Evolutionary conservation across 352 stramenopile genomes (phyloP), one percentile per base, ranked within the genome.

Genomic region (Phytophthora quininea): DNA sequence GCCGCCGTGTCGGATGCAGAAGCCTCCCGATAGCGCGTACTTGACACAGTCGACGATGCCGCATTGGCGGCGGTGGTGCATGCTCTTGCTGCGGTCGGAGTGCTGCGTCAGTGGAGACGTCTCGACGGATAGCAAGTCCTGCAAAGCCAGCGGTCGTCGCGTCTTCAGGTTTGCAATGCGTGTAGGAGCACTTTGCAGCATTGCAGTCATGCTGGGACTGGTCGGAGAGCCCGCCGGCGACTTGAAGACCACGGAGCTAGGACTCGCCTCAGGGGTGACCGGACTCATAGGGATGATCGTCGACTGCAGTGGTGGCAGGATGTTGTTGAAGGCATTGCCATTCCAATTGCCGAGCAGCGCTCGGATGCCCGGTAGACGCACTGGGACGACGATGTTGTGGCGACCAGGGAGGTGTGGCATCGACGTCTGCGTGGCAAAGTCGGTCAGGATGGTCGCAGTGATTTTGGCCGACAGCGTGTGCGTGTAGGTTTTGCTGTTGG

Each of bases 1-100:
- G 5, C 87, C 87, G 14, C 87, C 87, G 53, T 95, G 85, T 12
- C 77, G 73, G 40, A 90, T 90, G 55, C 85, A 95, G 45, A 89
- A 92, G 5, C 87, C 87, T 9, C 80, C 83, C 3, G 76, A 84
- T 12, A 91, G 59, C 12, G 83, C 83, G 58, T 91, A 91, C 69
- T 91, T 91, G 66, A 59, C 54, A 47, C 83, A 91, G 46, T 84
- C 77, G 0, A 57, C 8, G 33, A 89, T 79, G 2, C 83, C 83
- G 31, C 83, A 91, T 71, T 91, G 83, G 10, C 83, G 80, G 0
- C 83, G 77, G 58, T 86, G 73, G 52, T 84, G 78, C 3, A 69
- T 62, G 48, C 47, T 73, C 47, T 62, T 70, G 43, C 55, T 59
- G 27, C 60, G 73, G 30, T 63, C 42, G 11, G 58, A 32, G 3